Percentiles rank a stretch among this genome's conserved stretches.
These are phyloP conservation scores for Fraxinus americana DNA, from an alignment of 257 asterid genomes.

Conservation along the genomic window DNA sequence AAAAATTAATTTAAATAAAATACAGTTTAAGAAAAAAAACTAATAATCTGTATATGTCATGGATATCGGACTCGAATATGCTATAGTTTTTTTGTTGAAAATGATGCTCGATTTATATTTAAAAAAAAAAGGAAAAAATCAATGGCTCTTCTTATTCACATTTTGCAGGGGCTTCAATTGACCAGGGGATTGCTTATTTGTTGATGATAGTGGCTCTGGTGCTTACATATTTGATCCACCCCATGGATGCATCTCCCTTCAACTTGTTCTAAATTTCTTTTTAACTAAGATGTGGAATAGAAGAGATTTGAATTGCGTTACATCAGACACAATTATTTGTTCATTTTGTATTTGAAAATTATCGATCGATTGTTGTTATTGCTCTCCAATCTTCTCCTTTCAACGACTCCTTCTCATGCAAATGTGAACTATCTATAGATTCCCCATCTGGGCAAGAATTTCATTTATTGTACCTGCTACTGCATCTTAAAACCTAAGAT, in stretches of 20 bases:
- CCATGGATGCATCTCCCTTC: conserved; percentile 30
- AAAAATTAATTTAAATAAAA: neutral
- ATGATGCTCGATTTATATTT: neutral
- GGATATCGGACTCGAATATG: neutral
- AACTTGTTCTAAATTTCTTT: conserved; percentile 19
- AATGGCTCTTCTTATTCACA: neutral
- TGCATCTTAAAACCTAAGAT: conserved; percentile 1
- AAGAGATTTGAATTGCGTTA: neutral
- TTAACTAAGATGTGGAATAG: neutral
- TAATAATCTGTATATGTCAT: neutral
- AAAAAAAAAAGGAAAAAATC: too few relatives aligned
- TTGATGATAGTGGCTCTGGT: conserved; percentile 41
- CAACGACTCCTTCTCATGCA: neutral
- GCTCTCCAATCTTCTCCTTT: neutral
- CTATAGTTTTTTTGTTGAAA: neutral
- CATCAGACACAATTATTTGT: neutral
- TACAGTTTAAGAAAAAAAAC: too few relatives aligned
- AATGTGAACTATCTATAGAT: too few relatives aligned
- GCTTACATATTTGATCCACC: conserved; percentile 39
- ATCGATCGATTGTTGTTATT: neutral
- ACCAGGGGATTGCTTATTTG: conserved; percentile 41
- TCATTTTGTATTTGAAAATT: neutral
- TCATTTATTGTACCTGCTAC: neutral
- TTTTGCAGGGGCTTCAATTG: conserved; percentile 40
- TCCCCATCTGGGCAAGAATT: neutral